These are phyloP conservation scores for Hymenoscyphus linearis DNA, from an alignment of 2,329 filamentous ascomycete genomes.

Conservation along the genomic window DNA sequence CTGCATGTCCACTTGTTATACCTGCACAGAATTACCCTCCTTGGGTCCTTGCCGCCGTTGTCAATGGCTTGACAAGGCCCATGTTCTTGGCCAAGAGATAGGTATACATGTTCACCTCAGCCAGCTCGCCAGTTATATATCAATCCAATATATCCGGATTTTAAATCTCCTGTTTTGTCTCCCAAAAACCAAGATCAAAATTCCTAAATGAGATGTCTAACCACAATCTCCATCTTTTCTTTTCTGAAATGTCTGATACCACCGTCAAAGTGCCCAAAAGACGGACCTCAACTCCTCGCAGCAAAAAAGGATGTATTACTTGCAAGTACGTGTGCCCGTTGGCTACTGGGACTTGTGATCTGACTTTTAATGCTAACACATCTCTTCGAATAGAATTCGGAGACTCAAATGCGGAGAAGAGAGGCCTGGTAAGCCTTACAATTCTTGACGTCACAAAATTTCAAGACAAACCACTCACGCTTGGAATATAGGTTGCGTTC, in stretches of 20 bases:
- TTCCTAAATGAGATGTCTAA: not conserved
- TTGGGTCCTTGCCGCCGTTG: not conserved
- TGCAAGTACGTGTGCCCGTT: slow-evolving; percentile 56
- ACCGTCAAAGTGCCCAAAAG: slow-evolving; percentile 10
- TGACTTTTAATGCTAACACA: slow-evolving; percentile 1
- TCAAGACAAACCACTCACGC: not conserved
- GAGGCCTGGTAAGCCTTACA: slow-evolving; percentile 14
- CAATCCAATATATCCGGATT: not conserved
- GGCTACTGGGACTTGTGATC: not conserved
- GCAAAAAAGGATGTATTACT: slow-evolving; percentile 53
- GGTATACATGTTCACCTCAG: not conserved
- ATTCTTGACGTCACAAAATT: not conserved
- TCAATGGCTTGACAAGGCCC: not conserved
- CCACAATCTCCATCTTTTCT: not conserved
- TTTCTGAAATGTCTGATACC: slow-evolving; percentile 6
- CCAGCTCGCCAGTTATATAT: not conserved
- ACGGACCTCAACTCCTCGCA: slow-evolving; percentile 19
- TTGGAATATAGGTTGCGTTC: slow-evolving; percentile 13
- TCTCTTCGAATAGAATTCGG: slow-evolving; percentile 23
- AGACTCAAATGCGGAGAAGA: slow-evolving; percentile 30
- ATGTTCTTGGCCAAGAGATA: not conserved
- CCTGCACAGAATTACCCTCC: not conserved
- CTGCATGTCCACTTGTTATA: not conserved
- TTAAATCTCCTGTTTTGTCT: not conserved
- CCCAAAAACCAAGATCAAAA: not conserved